phyloP scores from a whole-genome alignment of 108 stramenopile genomes.

The Skeletonema marinoi region DNA sequence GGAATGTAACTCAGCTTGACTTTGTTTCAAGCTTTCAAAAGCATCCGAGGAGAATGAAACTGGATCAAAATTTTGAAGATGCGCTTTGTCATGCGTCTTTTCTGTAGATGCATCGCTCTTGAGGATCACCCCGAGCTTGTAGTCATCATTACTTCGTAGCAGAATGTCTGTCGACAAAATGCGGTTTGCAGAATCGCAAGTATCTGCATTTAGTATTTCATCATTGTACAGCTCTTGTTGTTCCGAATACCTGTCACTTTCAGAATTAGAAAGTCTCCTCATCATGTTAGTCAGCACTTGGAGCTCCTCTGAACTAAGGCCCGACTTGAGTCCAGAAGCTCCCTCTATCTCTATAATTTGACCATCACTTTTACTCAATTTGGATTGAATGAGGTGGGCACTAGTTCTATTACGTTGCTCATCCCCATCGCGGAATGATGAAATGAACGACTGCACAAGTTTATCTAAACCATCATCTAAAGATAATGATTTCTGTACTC shows the following conservation, averaged over 20 bases:
- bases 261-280: not conserved
- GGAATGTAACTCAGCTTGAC: not conserved
- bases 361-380: not conserved
- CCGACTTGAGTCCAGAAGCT: not conserved
- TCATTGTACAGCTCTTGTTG: not conserved
- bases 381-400: not conserved
- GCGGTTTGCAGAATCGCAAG: not conserved
- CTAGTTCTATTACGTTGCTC: not conserved
- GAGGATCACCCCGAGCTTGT: not conserved
- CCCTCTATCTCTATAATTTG: too few species aligned
- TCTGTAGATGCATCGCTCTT: not conserved
- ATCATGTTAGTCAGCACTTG: not conserved
- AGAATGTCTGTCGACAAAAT: not conserved
- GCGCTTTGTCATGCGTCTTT: too few species aligned
- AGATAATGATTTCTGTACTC: constrained; percentile 10
- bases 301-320: not conserved
- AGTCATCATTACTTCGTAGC: not conserved
- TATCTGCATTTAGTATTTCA: not conserved
- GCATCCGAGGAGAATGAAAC: too few species aligned
- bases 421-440: not conserved
- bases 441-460: constrained; percentile 1
- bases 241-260: too few species aligned
- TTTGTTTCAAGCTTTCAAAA: not conserved
- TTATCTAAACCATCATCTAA: constrained; percentile 14
- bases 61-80: too few species aligned